These are phyloP conservation scores for Lentinus polychrous DNA, from an alignment of 1,284 basidiomycete species.

Conservation along the genomic window DNA sequence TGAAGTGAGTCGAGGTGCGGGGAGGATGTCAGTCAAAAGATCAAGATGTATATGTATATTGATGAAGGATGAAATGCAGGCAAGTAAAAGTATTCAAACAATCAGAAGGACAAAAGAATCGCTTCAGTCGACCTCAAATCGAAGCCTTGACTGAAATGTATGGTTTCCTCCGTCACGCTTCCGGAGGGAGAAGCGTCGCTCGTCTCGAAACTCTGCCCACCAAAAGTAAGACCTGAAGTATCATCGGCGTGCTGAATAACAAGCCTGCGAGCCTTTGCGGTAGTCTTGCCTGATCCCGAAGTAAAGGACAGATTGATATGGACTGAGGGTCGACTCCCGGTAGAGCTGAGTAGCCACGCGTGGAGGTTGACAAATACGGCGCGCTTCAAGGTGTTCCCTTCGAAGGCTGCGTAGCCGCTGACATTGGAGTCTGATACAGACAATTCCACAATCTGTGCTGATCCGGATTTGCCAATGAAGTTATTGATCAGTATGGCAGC, in stretches of 20 bases:
- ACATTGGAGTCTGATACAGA: conserved; percentile 40
- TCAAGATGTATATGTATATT: too few relatives aligned
- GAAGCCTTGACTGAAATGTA: conserved; percentile 36
- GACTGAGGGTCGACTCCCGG: conserved; percentile 29
- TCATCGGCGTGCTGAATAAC: conserved; percentile 47
- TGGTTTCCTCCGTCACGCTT: conserved; percentile 25
- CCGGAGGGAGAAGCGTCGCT: conserved; percentile 40
- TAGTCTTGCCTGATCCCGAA: conserved; percentile 23
- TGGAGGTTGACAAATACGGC: conserved; percentile 53
- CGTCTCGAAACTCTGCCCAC: conserved; percentile 60
- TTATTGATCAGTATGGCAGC: conserved; percentile 44
- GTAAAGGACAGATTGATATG: conserved; percentile 38
- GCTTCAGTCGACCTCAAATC: conserved; percentile 52
- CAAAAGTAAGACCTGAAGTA: conserved; percentile 50
- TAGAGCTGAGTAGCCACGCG: conserved; percentile 38
- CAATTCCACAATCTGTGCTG: conserved; percentile 45
- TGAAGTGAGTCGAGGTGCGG: too few relatives aligned
- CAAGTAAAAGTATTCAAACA: too few relatives aligned
- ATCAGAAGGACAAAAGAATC: conserved; percentile 33
- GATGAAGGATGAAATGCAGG: too few relatives aligned
- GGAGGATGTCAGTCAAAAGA: too few relatives aligned
- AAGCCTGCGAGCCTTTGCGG: conserved; percentile 10
- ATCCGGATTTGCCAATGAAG: conserved; percentile 33
- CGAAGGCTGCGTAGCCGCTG: conserved; percentile 59
- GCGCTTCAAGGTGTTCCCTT: conserved; percentile 35